Percentiles rank a stretch among this genome's conserved stretches.
phyloP scores from a whole-genome alignment of 805 yeast genomes.

The Cyberlindnera veronae region DNA sequence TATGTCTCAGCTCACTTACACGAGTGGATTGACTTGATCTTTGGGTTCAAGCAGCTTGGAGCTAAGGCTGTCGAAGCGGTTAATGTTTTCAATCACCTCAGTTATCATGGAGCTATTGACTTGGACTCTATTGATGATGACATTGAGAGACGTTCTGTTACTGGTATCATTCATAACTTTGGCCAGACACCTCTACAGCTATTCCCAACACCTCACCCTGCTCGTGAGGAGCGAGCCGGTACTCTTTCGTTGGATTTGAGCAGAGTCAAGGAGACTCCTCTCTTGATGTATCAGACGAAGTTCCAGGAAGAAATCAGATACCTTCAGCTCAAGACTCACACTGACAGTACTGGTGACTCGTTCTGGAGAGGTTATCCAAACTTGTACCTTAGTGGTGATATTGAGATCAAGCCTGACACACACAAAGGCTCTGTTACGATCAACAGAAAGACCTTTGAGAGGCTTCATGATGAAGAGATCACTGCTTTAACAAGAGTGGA shows the following conservation, averaged over 20 bases:
- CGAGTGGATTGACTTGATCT: conserved; percentile 81
- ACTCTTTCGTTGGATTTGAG: conserved; percentile 34
- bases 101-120: conserved; percentile 82
- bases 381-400: conserved; percentile 25
- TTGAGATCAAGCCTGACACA: conserved; percentile 24
- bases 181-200: conserved; percentile 86
- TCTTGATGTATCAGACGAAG: conserved; percentile 41
- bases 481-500: conserved; percentile 28
- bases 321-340: conserved; percentile 41
- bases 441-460: conserved; percentile 28
- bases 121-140: conserved; percentile 71
- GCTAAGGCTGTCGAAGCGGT: conserved; percentile 58
- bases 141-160: conserved; percentile 67
- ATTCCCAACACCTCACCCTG: conserved; percentile 65
- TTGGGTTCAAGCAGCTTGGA: conserved; percentile 80
- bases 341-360: conserved; percentile 29
- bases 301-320: conserved; percentile 38
- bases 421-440: conserved; percentile 22
- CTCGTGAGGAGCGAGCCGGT: conserved; percentile 37
- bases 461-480: conserved; percentile 31
- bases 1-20: conserved; percentile 75
- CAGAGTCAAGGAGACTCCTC: conserved; percentile 34
- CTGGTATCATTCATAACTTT: conserved; percentile 85
- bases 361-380: conserved; percentile 51
- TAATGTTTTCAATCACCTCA: conserved; percentile 80